A percentile compares a stretch with the other conserved stretches of the same genome.
These are phyloP conservation scores for Mortierella sp. DNA, from an alignment of 371 early-diverging fungal species.

Conservation along the genomic window DNA sequence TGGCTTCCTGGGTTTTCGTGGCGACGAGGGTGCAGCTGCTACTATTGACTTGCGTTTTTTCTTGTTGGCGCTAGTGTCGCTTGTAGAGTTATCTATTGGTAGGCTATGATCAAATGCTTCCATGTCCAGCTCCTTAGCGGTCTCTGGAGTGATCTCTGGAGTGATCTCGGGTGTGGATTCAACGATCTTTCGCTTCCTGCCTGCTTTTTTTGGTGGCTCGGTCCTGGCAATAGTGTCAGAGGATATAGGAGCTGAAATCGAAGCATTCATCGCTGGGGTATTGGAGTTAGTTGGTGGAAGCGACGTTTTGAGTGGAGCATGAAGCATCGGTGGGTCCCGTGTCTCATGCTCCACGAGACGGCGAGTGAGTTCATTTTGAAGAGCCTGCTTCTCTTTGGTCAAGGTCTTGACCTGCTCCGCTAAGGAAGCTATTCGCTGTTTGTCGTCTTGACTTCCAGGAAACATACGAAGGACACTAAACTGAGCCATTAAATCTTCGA, in stretches of 20 bases:
- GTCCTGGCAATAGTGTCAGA: slow-evolving; percentile 5
- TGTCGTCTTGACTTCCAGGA: slow-evolving; percentile 10
- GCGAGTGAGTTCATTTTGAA: slow-evolving; percentile 35
- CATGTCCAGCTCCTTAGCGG: background rate
- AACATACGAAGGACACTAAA: slow-evolving; percentile 29
- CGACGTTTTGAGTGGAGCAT: background rate
- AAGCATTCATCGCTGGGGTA: background rate
- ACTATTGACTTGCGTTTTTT: background rate
- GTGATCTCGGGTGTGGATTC: background rate
- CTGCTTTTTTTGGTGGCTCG: slow-evolving; percentile 1
- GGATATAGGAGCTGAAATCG: slow-evolving; percentile 5
- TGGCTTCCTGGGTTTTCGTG: slow-evolving; percentile 2
- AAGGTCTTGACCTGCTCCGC: slow-evolving; percentile 24
- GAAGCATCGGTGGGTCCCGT: background rate
- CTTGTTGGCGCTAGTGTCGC: background rate
- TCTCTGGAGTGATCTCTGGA: background rate
- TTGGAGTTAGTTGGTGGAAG: background rate
- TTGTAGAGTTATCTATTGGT: background rate
- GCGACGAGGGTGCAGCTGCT: background rate
- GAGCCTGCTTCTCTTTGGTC: slow-evolving; percentile 30
- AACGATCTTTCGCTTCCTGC: slow-evolving; percentile 17
- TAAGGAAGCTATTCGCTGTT: slow-evolving; percentile 12
- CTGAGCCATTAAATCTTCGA: slow-evolving; percentile 36
- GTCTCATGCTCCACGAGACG: background rate
- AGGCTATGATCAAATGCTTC: background rate